phyloP scores from a whole-genome alignment of 1,284 basidiomycete genomes.

The Exobasidium cylindrosporum region DNA sequence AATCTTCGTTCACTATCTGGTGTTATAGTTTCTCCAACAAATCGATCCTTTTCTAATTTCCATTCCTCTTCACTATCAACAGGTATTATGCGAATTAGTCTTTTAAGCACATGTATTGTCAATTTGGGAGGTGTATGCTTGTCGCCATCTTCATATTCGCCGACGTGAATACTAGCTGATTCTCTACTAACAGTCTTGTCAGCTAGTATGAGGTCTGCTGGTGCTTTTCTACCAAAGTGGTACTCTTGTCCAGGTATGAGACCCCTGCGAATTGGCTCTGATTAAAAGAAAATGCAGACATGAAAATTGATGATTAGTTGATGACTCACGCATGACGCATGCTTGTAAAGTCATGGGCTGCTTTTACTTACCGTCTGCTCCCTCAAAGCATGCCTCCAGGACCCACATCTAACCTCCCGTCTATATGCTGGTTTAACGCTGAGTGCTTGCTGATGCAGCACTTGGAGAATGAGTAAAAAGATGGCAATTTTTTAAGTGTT shows the following conservation, averaged over 20 bases:
- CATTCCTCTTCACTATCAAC: conserved; percentile 3
- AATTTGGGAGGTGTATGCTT: conserved; percentile 20
- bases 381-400: conserved; percentile 32
- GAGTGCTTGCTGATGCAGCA: too few species aligned
- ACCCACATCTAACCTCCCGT: conserved; percentile 38
- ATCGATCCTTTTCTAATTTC: background rate
- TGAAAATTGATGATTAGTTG: too few species aligned
- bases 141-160: background rate
- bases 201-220: conserved; percentile 39
- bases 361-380: conserved; percentile 22
- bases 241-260: conserved; percentile 41
- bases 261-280: conserved; percentile 19
- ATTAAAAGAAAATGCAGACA: background rate
- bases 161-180: conserved; percentile 29
- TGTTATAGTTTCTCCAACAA: conserved; percentile 1
- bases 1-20: background rate
- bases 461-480: too few species aligned
- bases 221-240: conserved; percentile 37
- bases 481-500: too few species aligned
- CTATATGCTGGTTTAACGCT: too few species aligned
- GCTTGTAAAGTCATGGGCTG: too few species aligned
- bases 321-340: background rate
- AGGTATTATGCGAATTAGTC: background rate
- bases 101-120: conserved; percentile 10
- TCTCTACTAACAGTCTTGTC: conserved; percentile 37